A percentile compares a stretch with the other conserved stretches of the same genome.
These are phyloP conservation scores for Fremontodendron californicum DNA, from an alignment of 345 rosid species.

Conservation along the genomic window DNA sequence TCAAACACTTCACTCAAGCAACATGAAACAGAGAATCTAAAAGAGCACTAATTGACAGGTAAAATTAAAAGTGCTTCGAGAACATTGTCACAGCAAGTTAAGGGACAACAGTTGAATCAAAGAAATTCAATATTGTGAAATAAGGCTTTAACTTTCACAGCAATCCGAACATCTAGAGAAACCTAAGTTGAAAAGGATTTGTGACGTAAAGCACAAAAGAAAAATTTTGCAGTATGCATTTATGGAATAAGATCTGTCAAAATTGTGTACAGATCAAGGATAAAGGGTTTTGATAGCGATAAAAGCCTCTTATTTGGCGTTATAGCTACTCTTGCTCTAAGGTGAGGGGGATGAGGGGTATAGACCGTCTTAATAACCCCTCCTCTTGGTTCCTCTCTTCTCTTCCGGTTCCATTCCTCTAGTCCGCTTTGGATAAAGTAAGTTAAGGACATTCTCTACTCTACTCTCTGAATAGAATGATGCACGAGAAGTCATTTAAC, in stretches of 20 bases:
- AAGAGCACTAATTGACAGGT: background rate
- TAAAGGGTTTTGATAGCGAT: too few relatives aligned
- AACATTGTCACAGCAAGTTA: background rate
- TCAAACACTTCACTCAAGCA: background rate
- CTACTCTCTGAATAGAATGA: too few relatives aligned
- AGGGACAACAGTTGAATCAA: background rate
- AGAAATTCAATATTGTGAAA: background rate
- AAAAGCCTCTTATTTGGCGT: too few relatives aligned
- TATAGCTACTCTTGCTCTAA: too few relatives aligned
- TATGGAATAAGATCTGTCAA: background rate
- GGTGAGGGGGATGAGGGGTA: too few relatives aligned
- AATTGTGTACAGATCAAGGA: background rate
- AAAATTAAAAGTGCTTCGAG: background rate
- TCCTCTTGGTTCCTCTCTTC: too few relatives aligned
- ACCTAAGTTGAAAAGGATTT: background rate
- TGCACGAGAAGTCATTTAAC: too few relatives aligned
- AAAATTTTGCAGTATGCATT: background rate
- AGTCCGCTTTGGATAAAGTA: too few relatives aligned
- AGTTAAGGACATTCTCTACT: too few relatives aligned
- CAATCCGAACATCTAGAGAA: background rate
- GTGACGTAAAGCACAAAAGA: background rate
- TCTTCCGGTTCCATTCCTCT: too few relatives aligned
- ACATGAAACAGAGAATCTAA: background rate
- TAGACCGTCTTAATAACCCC: too few relatives aligned
- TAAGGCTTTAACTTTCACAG: background rate